Evolutionary conservation across 2,329 filamentous ascomycete genomes (phyloP), one percentile per base, ranked within the genome.

Genomic region (Penicillium sp.): DNA sequence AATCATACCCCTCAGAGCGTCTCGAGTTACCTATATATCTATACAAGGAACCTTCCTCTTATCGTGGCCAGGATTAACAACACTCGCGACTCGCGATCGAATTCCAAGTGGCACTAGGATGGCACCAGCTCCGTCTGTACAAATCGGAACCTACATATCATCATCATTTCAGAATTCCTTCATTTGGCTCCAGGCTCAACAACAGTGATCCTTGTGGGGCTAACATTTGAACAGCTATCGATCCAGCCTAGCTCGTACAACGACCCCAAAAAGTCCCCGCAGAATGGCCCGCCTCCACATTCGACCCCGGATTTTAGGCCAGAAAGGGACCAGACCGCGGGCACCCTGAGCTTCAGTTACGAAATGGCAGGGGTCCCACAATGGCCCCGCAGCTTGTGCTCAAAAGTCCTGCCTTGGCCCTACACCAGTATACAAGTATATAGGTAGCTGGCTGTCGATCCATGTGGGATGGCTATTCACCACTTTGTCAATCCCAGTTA

Each of bases 221-320:
- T 6, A 15, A 41, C 13, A 13, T 9, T 41, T 41, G 35, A 41
- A 13, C 5, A 41, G 35, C 35, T 41, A 41, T 41, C 35, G 35
- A 15, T 41, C 35, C 8, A 41, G 13, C 35, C 15, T 41, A 41
- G 9, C 9, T 41, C 11, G 11, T 41, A 41, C 3, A 15, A 17
- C 15, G 13, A 53, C 50, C 17, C 50, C 51, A 30, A 54, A 26
- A n/a, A 8, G 38, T 53, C 51, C 51, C 51, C 51, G 51, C 51
- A 54, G 19, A 41, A 15, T 15, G 51, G 44, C 51, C 35, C 51
- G 51, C 51, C 51, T 54, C 51, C 51, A 54, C 51, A 44, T 54
- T 41, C 35, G 7, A 44, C 51, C 51, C 51, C 51, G 21, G 51
- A 45, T 29, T 54, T 8, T 5, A 11, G 9, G 21, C 11, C 19